phyloP scores from a whole-genome alignment of 2,329 filamentous ascomycete genomes.

The Penicillium concentricum region DNA sequence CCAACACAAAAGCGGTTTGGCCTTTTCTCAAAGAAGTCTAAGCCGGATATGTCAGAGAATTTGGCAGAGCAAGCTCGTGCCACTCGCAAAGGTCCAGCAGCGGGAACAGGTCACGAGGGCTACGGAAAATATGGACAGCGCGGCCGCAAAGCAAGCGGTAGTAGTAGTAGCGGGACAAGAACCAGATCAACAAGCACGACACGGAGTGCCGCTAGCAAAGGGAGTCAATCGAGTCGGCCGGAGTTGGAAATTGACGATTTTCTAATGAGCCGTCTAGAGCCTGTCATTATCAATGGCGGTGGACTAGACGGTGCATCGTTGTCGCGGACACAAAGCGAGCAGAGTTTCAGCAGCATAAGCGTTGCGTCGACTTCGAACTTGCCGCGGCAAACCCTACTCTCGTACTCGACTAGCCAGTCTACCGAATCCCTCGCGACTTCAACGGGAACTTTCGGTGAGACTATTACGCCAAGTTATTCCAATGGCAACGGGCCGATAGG shows the following conservation, averaged over 20 bases:
- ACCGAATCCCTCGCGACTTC: slow-evolving; percentile 35
- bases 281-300: slow-evolving; percentile 51
- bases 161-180: slow-evolving; percentile 41
- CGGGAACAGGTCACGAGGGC: slow-evolving; percentile 88
- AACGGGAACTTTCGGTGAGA: slow-evolving; percentile 22
- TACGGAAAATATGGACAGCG: slow-evolving; percentile 50
- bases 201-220: slow-evolving; percentile 40
- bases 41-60: slow-evolving; percentile 55
- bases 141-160: slow-evolving; percentile 44
- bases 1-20: slow-evolving; percentile 65
- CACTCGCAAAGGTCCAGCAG: slow-evolving; percentile 73
- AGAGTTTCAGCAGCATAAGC: slow-evolving; percentile 39
- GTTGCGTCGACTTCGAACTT: slow-evolving; percentile 29
- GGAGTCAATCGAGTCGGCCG: slow-evolving; percentile 41
- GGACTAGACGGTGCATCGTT: slow-evolving; percentile 36
- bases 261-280: slow-evolving; percentile 47
- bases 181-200: slow-evolving; percentile 44
- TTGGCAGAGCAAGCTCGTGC: slow-evolving; percentile 56
- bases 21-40: slow-evolving; percentile 73
- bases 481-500: not conserved
- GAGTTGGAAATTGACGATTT: slow-evolving; percentile 51
- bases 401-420: slow-evolving; percentile 31
- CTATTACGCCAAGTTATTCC: slow-evolving; percentile 8
- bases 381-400: slow-evolving; percentile 18
- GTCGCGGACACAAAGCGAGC: slow-evolving; percentile 40